Base-by-base conservation (phyloP, 106 monocot genomes). In the Acorus gramineus region DNA sequence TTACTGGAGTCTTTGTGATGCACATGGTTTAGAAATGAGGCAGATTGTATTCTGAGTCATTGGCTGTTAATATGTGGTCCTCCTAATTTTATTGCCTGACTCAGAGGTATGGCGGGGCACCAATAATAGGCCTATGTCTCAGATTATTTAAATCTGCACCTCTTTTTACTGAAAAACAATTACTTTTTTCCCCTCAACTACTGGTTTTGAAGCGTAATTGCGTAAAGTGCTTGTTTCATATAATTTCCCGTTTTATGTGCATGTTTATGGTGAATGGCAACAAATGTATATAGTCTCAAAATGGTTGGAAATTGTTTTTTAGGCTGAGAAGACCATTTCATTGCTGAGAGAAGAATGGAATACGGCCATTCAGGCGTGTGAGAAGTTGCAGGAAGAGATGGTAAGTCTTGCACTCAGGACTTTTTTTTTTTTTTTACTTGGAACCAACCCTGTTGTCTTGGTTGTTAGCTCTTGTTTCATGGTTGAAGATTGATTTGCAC, bases 301-400 rank as follows among this genome's bases (percentile, higher is more conserved):
- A 61, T 11, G 3, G 44, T 46, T 64, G 48, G n/a, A 44, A 7
- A 50, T 46, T 50, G 8, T 60, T 47, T 52, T 77, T 45, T 69
- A 81, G 81, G 68, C 73, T 46, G 69, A 81, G n/a, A 70, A 64
- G 52, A 57, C 65, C 4, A 69, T 77, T 9, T 7, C 49, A 60
- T 56, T 7, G 9, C 42, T 81, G 58, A 69, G 4, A 47, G 77
- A 81, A 77, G 81, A 81, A 65, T 77, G 77, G 60, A 50, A 8
- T 51, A 12, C 11, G 2, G 63, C 50, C 28, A 66, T 77, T 65
- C 65, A 69, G 62, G 73, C 69, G 44, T 57, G 56, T 59, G 73
- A 73, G 7, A 70, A 73, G 47, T 73, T 73, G 55, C 72, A 70
- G 4, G 65, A 69, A 60, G 81, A 77, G 47, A 45, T 77, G 2